These are phyloP conservation scores for Aspergillus brunneoviolaceus DNA, from an alignment of 2,329 filamentous ascomycete genomes.

Conservation along the genomic window DNA sequence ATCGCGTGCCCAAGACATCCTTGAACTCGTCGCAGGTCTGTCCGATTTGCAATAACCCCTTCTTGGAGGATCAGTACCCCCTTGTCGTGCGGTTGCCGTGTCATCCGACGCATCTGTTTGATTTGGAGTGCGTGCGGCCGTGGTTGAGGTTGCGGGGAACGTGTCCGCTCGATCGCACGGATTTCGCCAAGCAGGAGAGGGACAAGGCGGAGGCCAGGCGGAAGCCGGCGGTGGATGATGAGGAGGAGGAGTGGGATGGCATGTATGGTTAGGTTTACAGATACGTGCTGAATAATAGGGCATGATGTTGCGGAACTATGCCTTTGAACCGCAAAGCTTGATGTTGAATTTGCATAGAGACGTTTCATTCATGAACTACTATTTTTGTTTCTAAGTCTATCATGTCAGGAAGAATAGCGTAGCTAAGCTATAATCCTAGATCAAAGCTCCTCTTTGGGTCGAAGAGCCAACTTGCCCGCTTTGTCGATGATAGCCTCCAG, in stretches of 20 bases:
- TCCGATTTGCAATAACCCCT: slow-evolving; percentile 61
- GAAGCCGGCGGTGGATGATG: slow-evolving; percentile 43
- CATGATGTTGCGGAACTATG: not conserved
- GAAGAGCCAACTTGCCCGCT: slow-evolving; percentile 44
- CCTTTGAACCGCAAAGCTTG: no score
- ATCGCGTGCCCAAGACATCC: slow-evolving; percentile 57
- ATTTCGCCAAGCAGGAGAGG: slow-evolving; percentile 56
- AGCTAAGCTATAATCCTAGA: no score
- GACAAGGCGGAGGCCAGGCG: slow-evolving; percentile 53
- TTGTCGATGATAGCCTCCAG: slow-evolving; percentile 46
- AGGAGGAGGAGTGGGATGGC: slow-evolving; percentile 51
- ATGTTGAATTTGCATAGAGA: not conserved
- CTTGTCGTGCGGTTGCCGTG: slow-evolving; percentile 63
- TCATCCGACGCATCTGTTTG: slow-evolving; percentile 61
- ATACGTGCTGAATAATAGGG: no score
- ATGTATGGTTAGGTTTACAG: slow-evolving; percentile 42
- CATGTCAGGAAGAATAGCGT: no score
- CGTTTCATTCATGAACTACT: not conserved
- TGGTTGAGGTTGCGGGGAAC: slow-evolving; percentile 65
- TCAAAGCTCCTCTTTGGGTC: slow-evolving; percentile 31
- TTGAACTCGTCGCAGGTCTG: slow-evolving; percentile 55
- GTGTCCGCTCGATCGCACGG: slow-evolving; percentile 62
- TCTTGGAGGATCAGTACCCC: slow-evolving; percentile 63
- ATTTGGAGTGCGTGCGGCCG: slow-evolving; percentile 64
- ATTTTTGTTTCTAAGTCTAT: not conserved